Base-by-base conservation (phyloP, 2,329 filamentous ascomycete species). In the Graphilbum ipis-grandicollis region DNA sequence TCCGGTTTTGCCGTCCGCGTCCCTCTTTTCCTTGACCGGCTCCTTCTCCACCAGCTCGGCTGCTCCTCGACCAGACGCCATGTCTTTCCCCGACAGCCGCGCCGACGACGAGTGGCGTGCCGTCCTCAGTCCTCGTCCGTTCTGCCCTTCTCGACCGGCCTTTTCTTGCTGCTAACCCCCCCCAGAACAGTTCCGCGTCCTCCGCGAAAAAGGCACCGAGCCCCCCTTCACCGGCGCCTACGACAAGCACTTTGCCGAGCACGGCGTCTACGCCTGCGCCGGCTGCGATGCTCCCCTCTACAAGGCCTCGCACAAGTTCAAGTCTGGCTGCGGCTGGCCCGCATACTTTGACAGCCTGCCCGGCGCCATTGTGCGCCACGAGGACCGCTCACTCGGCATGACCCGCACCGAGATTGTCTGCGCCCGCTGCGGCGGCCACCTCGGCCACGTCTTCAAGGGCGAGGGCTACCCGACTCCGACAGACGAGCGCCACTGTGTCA, bases 331-430 rank as follows among this genome's bases (percentile, higher is more conserved):
- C 58, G 90, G 90, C 42, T 98, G 90, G 90, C 90, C 90, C 1
- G 90, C 90, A 12, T 98, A 96, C 60, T 98, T 88, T 54, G 90
- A 98, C 58, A 88, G 79, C 46, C 73, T 98, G 36, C 88, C 90
- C 0, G 86, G 85, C 3, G 88, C 88, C 1, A 84, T 98, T 12
- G 82, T 73, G 26, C 68, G 88, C 43, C 79, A 88, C 50, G 73
- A 75, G 44, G 90, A 98, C 56, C 62, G 59, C 34, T 65, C 75
- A 0, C 68, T 85, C 36, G 88, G 88, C 33, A 93, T 93, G 82
- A 54, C 66, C 51, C 67, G 90, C 46, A 94, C 75, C 13, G 90
- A 98, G 64, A 98, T 98, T 50, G 78, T 92, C 9, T 98, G 90
- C 59, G 71, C 74, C 44, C 93, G 93, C 55, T 98, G 90, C 53